phyloP scores from a whole-genome alignment of 164 flowering plant genomes.

The Santalum album region DNA sequence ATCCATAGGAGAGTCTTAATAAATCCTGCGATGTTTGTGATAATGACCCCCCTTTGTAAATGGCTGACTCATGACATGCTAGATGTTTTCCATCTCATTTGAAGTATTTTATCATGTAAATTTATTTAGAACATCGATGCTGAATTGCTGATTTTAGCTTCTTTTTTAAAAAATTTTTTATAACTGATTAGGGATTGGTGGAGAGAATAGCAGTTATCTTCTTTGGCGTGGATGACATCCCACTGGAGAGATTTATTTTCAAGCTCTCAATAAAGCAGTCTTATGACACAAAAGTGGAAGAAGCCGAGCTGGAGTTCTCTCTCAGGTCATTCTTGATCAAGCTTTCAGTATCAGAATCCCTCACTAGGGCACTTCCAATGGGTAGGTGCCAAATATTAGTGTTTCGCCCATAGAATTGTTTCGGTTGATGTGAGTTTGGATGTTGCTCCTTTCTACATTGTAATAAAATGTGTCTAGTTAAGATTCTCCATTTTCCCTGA shows the following conservation, averaged over 20 bases:
- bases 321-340: slow-evolving; percentile 76
- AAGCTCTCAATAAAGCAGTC: slow-evolving; percentile 53
- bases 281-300: slow-evolving; percentile 36
- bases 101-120: no score
- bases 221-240: slow-evolving; percentile 32
- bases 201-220: slow-evolving; percentile 79
- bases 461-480: no score
- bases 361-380: slow-evolving; percentile 53
- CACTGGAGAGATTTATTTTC: slow-evolving; percentile 77
- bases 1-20: no score
- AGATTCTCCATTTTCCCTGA: no score
- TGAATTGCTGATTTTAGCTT: no score
- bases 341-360: slow-evolving; percentile 57
- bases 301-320: slow-evolving; percentile 50
- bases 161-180: not conserved
- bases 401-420: not conserved
- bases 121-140: no score
- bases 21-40: no score
- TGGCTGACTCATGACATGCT: no score
- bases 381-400: slow-evolving; percentile 34
- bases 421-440: no score
- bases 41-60: no score
- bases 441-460: no score
- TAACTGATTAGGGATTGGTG: slow-evolving; percentile 55
- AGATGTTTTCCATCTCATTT: no score